These are phyloP conservation scores for Termitomyces sp. DNA, from an alignment of 768 basidiomycete species.

Conservation along the genomic window DNA sequence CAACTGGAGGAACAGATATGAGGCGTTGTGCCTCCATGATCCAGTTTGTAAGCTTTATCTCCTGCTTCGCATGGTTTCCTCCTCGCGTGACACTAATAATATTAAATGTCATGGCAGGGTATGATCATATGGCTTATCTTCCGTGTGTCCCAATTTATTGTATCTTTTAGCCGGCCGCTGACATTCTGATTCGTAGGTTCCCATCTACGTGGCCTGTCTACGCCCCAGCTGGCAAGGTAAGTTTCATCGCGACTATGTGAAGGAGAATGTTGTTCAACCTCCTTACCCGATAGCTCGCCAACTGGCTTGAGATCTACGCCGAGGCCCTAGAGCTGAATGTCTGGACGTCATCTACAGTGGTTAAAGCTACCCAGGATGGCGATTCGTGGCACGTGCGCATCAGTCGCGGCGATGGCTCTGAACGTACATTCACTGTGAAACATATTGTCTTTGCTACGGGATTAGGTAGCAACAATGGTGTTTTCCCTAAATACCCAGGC, in stretches of 20 bases:
- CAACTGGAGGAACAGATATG: slow-evolving; percentile 63
- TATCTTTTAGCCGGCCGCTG: no score
- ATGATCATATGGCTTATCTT: slow-evolving; percentile 55
- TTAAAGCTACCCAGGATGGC: slow-evolving; percentile 26
- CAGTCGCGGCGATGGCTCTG: slow-evolving; percentile 24
- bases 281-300: slow-evolving; percentile 41
- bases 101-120: slow-evolving; percentile 29
- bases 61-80: not conserved
- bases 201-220: slow-evolving; percentile 58
- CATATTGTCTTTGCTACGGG: slow-evolving; percentile 52
- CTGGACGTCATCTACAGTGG: slow-evolving; percentile 46
- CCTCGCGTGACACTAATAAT: not conserved
- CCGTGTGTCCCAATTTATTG: no score
- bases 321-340: slow-evolving; percentile 55
- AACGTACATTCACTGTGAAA: slow-evolving; percentile 35
- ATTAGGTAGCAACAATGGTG: slow-evolving; percentile 32
- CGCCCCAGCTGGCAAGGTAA: slow-evolving; percentile 46
- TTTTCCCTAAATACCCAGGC: not conserved
- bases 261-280: not conserved
- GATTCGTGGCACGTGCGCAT: slow-evolving; percentile 38
- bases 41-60: slow-evolving; percentile 48
- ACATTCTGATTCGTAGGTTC: slow-evolving; percentile 30
- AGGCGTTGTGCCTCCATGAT: slow-evolving; percentile 61
- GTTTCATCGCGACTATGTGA: not conserved
- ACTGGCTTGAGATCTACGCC: slow-evolving; percentile 65